Base-by-base conservation (phyloP, 345 rosid genomes). In the Combretum micranthum region DNA sequence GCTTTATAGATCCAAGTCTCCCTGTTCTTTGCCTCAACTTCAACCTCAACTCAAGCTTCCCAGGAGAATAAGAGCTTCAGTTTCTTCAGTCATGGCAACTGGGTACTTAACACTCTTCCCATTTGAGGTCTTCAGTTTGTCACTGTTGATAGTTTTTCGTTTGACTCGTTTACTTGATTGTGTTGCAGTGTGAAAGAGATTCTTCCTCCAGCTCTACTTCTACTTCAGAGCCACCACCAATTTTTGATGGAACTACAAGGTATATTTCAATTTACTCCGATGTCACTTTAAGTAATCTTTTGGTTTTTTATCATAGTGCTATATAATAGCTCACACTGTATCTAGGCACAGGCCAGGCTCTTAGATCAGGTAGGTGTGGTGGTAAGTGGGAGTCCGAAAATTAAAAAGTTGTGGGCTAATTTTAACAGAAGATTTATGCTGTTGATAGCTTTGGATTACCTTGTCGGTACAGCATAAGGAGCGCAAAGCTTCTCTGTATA, bases 201-300 rank as follows among this genome's bases (percentile, higher is more conserved):
- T 71, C 77, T 81, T 48, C 85, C 85, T 2, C 78, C 86, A 17
- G 79, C 79, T 66, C 79, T 82, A 83, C 82, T 63, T 84, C 92
- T 37, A 58, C 81, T 68, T 82, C 95, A 3, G 81, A 84, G 22
- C 85, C 81, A 47, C 73, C 88, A 54, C 80, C 83, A 61, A 12
- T 86, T 20, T 89, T 87, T 47, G 85, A 90, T 67, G 97, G 97
- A 66, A 66, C 86, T 10, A 76, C 97, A 46, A 90, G 97, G 95
- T 83, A 54, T 17, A 18, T 15, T 13, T 44, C 15, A 49, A 12
- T 50, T 59, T 50, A 47, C 4, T 13, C 26, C 26, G 26, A 25
- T 2, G 2, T 25, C 5, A 2, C 3, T 5, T 32, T 9, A 7
- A 32, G 39, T 32, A 32, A 9, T 32, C 7, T 5, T 32, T 32